Percentiles rank a stretch among this genome's conserved stretches.
phyloP scores from a whole-genome alignment of 2,329 filamentous ascomycete species.

The Dryadomyces sulphureus region DNA sequence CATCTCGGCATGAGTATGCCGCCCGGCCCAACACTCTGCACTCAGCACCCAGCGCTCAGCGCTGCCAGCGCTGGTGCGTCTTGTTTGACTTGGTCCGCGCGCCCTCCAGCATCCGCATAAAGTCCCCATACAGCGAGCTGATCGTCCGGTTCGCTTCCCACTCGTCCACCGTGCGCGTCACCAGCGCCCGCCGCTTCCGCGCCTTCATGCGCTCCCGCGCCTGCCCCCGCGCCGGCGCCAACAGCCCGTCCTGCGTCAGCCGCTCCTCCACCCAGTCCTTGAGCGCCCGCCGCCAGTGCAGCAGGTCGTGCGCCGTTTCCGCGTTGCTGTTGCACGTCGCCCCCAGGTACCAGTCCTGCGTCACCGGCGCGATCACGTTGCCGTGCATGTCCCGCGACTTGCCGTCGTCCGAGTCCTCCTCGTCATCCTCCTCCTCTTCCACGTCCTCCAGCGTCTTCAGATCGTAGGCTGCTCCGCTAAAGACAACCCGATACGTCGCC shows the following conservation, averaged over 20 bases:
- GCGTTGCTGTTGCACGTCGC: slow-evolving; percentile 34
- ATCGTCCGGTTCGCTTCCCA: slow-evolving; percentile 49
- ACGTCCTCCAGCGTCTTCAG: slow-evolving; percentile 51
- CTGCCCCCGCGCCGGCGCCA: slow-evolving; percentile 40
- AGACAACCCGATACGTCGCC: slow-evolving; percentile 47
- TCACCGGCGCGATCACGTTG: slow-evolving; percentile 19
- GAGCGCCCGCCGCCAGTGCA: slow-evolving; percentile 65
- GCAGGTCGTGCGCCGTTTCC: slow-evolving; percentile 52
- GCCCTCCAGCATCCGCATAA: slow-evolving; percentile 45
- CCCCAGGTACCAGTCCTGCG: slow-evolving; percentile 26
- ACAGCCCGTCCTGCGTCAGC: slow-evolving; percentile 42
- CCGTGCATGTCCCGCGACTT: slow-evolving; percentile 23
- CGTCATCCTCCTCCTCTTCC: slow-evolving; percentile 21
- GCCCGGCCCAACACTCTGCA: too few relatives aligned
- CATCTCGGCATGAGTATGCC: too few relatives aligned
- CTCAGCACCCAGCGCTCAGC: too few relatives aligned
- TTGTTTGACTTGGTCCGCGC: slow-evolving; percentile 30
- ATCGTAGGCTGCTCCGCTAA: slow-evolving; percentile 53
- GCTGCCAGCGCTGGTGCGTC: too few relatives aligned
- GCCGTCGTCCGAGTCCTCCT: slow-evolving; percentile 23
- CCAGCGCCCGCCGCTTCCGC: slow-evolving; percentile 42
- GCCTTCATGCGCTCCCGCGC: slow-evolving; percentile 46
- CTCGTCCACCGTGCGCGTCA: slow-evolving; percentile 45
- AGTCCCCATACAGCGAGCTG: slow-evolving; percentile 47
- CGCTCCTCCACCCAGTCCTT: slow-evolving; percentile 54